Conservation (phyloP, 1,284 basidiomycete species). For the Ganoderma leucocontextum region DNA sequence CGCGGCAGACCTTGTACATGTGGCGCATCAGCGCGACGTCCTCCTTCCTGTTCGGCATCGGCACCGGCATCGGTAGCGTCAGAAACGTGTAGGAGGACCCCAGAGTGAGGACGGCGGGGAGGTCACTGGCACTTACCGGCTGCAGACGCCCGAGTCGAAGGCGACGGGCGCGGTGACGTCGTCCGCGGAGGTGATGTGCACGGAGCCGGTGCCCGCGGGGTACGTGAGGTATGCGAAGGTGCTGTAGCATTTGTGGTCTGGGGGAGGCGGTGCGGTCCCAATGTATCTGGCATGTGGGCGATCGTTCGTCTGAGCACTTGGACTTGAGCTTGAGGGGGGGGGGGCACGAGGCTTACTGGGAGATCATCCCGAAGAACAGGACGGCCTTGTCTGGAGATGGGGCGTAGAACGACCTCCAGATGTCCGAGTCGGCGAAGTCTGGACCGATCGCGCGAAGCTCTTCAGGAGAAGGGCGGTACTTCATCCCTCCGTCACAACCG, state of each 20-base stretch:
- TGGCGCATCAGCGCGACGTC: slow-evolving; percentile 63
- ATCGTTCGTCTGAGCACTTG: not conserved
- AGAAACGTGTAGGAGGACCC: no score
- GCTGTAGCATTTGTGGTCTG: slow-evolving; percentile 11
- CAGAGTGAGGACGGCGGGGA: no score
- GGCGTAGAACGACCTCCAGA: slow-evolving; percentile 51
- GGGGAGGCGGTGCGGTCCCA: not conserved
- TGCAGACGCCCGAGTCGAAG: slow-evolving; percentile 42
- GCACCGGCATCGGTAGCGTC: no score
- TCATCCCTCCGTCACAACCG: slow-evolving; percentile 53
- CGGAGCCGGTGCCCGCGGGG: slow-evolving; percentile 49
- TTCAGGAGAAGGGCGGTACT: slow-evolving; percentile 51
- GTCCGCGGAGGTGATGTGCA: slow-evolving; percentile 51
- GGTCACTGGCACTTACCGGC: no score
- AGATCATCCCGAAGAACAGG: slow-evolving; percentile 39
- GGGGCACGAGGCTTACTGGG: slow-evolving; percentile 3
- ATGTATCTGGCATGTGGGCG: slow-evolving; percentile 4
- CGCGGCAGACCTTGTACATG: slow-evolving; percentile 66
- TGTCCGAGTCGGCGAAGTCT: slow-evolving; percentile 43
- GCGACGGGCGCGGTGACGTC: slow-evolving; percentile 47
- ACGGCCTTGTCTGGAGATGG: slow-evolving; percentile 55
- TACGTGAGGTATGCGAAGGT: slow-evolving; percentile 37
- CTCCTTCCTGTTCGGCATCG: slow-evolving; percentile 38
- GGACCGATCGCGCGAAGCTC: slow-evolving; percentile 53
- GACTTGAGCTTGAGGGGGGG: not conserved